Conservation (phyloP, 2,329 filamentous ascomycete species). For the Diaporthe sp. region DNA sequence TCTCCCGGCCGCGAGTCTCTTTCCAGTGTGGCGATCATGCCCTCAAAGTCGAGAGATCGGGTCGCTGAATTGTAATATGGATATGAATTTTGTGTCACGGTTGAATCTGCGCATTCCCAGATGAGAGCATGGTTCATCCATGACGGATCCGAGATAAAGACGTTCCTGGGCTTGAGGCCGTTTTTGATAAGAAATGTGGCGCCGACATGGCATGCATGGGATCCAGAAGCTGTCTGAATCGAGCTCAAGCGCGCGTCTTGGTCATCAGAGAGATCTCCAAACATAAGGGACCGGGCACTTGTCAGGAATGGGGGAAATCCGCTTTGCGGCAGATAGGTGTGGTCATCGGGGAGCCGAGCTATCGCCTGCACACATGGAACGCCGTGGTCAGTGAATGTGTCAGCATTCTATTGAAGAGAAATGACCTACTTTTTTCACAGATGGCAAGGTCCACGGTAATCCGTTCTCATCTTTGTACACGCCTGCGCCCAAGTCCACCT, state of each 20-base stretch:
- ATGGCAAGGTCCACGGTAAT: constrained; percentile 54
- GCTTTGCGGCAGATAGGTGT: constrained; percentile 47
- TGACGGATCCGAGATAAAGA: constrained; percentile 52
- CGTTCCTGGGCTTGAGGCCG: constrained; percentile 43
- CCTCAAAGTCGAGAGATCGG: constrained; percentile 49
- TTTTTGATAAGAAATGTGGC: constrained; percentile 47
- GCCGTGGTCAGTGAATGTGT: neutral
- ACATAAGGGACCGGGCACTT: constrained; percentile 47
- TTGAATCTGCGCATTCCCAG: constrained; percentile 46
- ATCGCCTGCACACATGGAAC: constrained; percentile 23
- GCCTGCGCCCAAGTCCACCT: constrained; percentile 56
- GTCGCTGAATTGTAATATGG: constrained; percentile 50
- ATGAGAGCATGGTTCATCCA: constrained; percentile 52
- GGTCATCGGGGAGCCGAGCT: constrained; percentile 37
- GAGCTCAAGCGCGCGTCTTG: constrained; percentile 45
- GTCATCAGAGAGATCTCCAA: constrained; percentile 43
- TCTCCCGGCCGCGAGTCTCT: constrained; percentile 47
- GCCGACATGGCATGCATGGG: constrained; percentile 52
- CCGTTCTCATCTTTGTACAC: constrained; percentile 56
- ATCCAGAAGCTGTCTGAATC: constrained; percentile 54
- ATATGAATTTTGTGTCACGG: constrained; percentile 46
- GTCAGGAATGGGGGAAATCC: constrained; percentile 46
- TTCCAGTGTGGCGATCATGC: constrained; percentile 47
- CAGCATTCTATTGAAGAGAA: neutral
- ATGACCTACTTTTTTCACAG: constrained; percentile 49